Percentiles rank a stretch among this genome's conserved stretches.
Evolutionary conservation across 257 asterid species (phyloP).

Genomic region (Apocynum venetum): DNA sequence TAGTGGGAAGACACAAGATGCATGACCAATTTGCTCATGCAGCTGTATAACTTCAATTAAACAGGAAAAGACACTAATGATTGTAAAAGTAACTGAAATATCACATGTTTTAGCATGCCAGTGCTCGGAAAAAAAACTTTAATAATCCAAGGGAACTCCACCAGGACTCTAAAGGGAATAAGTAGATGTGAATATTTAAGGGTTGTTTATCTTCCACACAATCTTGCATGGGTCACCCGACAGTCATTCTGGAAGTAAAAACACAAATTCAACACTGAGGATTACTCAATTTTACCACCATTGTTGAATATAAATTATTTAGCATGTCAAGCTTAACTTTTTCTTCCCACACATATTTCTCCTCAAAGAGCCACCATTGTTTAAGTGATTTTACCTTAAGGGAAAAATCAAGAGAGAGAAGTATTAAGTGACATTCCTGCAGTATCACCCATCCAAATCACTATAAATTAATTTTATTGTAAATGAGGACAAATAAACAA

Average conservation of each 20-base stretch:
- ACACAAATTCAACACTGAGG: no score
- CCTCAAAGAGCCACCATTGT: background rate
- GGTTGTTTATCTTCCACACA: no score
- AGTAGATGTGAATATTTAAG: background rate
- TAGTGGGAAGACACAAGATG: no score
- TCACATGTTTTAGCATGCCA: background rate
- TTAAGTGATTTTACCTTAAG: background rate
- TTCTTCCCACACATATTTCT: background rate
- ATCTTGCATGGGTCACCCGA: no score
- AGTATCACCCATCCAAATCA: background rate
- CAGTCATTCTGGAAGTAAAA: no score
- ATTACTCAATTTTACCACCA: background rate
- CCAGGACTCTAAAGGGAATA: background rate
- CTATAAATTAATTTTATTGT: background rate
- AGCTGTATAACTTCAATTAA: background rate
- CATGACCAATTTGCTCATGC: background rate
- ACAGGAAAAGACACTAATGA: background rate
- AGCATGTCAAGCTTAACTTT: background rate
- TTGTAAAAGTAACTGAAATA: background rate
- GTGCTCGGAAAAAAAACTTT: background rate
- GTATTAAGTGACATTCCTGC: background rate
- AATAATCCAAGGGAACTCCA: background rate
- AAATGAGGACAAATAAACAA: background rate
- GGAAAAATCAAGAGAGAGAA: background rate
- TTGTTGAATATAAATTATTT: no score